Evolutionary conservation across 306 rosid species (phyloP), one percentile per base, ranked within the genome.

Genomic region (Hippophae gyantsensis): DNA sequence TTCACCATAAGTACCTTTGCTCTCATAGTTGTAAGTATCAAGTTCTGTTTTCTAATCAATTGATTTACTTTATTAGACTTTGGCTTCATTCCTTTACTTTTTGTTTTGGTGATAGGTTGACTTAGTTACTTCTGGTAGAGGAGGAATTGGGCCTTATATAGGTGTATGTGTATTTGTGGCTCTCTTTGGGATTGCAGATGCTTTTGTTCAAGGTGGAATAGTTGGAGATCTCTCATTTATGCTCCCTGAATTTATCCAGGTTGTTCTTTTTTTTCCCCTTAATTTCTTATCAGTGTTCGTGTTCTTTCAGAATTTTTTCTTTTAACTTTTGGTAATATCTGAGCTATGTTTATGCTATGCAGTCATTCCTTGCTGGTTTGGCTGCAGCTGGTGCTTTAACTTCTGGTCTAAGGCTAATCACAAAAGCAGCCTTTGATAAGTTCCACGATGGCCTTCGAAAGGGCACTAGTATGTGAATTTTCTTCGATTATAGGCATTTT

Each of bases 181-280:
- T 62, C 67, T 64, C 43, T 90, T 90, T 66, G 96, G 97, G 49
- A 8, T 90, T 6, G 87, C 92, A 40, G 81, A 90, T 67, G 96
- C 89, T 43, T 74, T 43, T 72, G 95, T 85, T 54, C 84, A 81
- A 73, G 89, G 98, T 62, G 96, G 98, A 60, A 78, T 90, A 71
- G 72, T 79, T 11, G 95, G 96, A 66, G 96, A 87, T 54, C 47
- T 87, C 11, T 64, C 82, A 47, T 57, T 76, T 3, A 85, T 87
- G 96, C 67, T 72, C 13, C 92, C 92, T 7, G 87, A 87, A 47
- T 85, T 90, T 72, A 69, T 87, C 49, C 95, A 90, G 94, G 97
- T 85, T 72, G 26, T 43, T 56, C 32, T n/a, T 47, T 58, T 10
- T 42, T 25, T 42, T 40, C 1, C 23, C 23, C 23, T 18, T 25